Conservation (phyloP, 2,329 filamentous ascomycete species). For the Trichophyton schoenleinii region DNA sequence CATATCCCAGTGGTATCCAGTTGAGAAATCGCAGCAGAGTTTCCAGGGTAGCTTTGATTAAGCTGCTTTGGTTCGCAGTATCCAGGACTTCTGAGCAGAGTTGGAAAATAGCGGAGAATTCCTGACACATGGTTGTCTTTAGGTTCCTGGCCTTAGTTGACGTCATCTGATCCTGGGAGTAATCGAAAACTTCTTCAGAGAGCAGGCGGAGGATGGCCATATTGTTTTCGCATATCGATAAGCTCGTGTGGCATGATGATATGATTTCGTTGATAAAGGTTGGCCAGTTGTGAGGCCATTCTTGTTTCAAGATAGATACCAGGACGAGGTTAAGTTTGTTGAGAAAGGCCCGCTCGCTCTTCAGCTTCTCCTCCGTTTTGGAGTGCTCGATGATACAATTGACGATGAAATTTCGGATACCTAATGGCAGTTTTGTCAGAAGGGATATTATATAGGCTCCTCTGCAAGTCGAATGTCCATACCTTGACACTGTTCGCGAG, state of each 20-base stretch:
- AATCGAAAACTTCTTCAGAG: constrained; percentile 98
- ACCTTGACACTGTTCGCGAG: constrained; percentile 91
- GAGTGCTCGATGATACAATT: constrained; percentile 96
- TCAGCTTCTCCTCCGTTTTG: constrained; percentile 74
- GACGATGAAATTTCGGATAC: constrained; percentile 97
- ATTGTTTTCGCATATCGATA: constrained; percentile 99
- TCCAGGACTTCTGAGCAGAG: constrained; percentile 91
- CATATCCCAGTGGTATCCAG: constrained; percentile 97
- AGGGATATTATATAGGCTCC: background rate
- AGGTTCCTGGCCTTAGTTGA: constrained; percentile 90
- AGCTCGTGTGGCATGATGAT: constrained; percentile 82
- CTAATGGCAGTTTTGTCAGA: constrained; percentile 33
- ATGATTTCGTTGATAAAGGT: constrained; percentile 99
- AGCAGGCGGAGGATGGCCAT: constrained; percentile 94
- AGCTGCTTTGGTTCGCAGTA: constrained; percentile 72
- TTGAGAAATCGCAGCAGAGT: constrained; percentile 93
- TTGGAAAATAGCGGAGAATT: constrained; percentile 97
- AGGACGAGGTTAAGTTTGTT: constrained; percentile 98
- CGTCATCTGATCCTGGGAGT: constrained; percentile 98
- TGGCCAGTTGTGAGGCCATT: constrained; percentile 99
- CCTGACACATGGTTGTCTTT: constrained; percentile 96
- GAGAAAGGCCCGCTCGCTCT: constrained; percentile 71
- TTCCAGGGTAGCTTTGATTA: constrained; percentile 94
- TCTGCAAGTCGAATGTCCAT: constrained; percentile 16
- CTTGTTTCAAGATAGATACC: constrained; percentile 94